These are phyloP conservation scores for Corymbia calophylla DNA, from an alignment of 441 rosid genomes.

Conservation along the genomic window DNA sequence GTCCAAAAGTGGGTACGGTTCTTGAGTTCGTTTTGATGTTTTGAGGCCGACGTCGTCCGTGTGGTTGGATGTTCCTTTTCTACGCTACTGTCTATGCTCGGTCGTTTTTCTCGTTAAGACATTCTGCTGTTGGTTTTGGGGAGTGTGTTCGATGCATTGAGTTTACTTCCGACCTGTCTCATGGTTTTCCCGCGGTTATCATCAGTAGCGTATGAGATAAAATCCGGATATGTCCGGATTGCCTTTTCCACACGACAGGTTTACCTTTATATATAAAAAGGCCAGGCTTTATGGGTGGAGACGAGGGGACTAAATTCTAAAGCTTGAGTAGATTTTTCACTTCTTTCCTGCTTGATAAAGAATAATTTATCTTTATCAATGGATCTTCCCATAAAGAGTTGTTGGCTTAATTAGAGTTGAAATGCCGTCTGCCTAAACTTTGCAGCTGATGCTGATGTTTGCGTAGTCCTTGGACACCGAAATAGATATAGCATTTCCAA, in stretches of 20 bases:
- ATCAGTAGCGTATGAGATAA: neutral
- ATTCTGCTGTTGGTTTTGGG: neutral
- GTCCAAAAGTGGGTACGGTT: neutral
- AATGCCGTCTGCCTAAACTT: no score
- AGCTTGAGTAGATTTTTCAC: neutral
- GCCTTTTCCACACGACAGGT: neutral
- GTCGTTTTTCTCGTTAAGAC: neutral
- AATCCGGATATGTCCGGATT: neutral
- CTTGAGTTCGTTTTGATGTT: neutral
- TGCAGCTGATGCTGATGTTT: neutral
- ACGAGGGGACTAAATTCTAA: neutral
- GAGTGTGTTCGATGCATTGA: neutral
- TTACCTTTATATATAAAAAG: no score
- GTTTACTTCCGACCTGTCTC: neutral
- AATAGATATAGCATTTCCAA: neutral
- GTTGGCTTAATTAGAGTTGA: no score
- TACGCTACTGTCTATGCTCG: neutral
- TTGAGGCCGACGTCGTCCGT: neutral
- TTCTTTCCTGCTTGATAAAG: neutral
- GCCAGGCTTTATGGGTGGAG: neutral
- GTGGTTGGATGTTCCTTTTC: neutral
- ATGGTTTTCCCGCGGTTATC: neutral
- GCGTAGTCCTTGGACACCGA: neutral
- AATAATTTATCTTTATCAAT: neutral
- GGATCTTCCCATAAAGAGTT: neutral